phyloP scores from a whole-genome alignment of 2,329 filamentous ascomycete genomes.

The Purpureocillium takamizusanense region DNA sequence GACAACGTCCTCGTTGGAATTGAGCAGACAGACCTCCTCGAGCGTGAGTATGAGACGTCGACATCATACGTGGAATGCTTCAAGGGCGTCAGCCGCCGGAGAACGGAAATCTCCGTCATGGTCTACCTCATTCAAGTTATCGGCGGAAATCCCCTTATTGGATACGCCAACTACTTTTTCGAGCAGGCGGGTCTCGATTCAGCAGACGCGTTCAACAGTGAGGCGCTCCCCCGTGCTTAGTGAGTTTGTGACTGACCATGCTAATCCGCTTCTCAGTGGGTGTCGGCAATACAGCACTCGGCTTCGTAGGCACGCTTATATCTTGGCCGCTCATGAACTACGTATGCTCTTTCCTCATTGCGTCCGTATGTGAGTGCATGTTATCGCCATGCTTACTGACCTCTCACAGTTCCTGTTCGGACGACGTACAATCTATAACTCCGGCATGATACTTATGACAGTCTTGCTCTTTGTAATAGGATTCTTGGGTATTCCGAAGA shows the following conservation, averaged over 20 bases:
- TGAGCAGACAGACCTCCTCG: constrained; percentile 46
- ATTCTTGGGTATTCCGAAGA: constrained; percentile 24
- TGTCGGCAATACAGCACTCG: constrained; percentile 29
- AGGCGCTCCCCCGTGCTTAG: neutral
- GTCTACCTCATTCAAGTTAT: constrained; percentile 58
- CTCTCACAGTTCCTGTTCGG: constrained; percentile 17
- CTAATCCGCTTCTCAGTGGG: constrained; percentile 9
- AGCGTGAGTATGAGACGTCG: constrained; percentile 38
- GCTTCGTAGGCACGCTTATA: constrained; percentile 28
- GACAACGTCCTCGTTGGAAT: constrained; percentile 43
- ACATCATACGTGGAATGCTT: constrained; percentile 43
- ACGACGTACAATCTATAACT: constrained; percentile 29
- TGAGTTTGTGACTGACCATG: neutral
- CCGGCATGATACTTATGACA: constrained; percentile 17
- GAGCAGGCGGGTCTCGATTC: constrained; percentile 20
- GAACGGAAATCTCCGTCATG: constrained; percentile 48
- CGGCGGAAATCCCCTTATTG: constrained; percentile 54
- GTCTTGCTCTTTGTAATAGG: constrained; percentile 31
- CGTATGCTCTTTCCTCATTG: neutral
- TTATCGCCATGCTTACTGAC: too few species aligned
- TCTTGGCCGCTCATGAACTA: constrained; percentile 31
- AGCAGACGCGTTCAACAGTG: constrained; percentile 12
- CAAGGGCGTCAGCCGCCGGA: constrained; percentile 36
- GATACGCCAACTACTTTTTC: constrained; percentile 44
- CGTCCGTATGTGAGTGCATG: too few species aligned